A percentile compares a stretch with the other conserved stretches of the same genome.
Evolutionary conservation across 2,329 filamentous ascomycete species (phyloP).

Genomic region (Ustulina deusta): DNA sequence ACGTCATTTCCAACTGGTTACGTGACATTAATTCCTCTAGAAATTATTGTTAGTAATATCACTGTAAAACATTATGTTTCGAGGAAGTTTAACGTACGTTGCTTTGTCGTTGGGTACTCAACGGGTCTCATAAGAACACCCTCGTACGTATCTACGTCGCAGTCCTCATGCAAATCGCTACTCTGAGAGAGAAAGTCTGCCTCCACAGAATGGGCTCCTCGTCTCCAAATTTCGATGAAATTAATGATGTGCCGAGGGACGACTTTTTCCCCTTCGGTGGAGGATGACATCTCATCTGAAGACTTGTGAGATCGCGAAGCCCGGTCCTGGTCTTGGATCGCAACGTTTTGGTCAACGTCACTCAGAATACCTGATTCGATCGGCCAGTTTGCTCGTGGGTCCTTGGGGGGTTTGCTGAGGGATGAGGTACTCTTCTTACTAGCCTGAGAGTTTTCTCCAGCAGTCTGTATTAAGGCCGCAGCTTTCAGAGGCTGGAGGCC

Average conservation of each 20-base stretch:
- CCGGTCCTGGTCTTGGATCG: constrained; percentile 10
- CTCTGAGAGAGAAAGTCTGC: constrained; percentile 50
- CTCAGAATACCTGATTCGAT: constrained; percentile 1
- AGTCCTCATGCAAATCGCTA: constrained; percentile 48
- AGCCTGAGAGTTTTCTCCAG: neutral
- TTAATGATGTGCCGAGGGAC: constrained; percentile 19
- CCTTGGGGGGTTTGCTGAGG: neutral
- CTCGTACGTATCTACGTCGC: constrained; percentile 55
- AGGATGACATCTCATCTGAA: constrained; percentile 6
- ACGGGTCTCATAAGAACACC: constrained; percentile 53
- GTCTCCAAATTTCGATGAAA: constrained; percentile 41
- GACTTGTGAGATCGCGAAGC: constrained; percentile 6
- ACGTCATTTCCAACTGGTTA: constrained; percentile 15
- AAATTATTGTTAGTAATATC: constrained; percentile 20
- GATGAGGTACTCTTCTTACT: neutral
- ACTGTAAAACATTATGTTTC: neutral
- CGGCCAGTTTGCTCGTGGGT: constrained; percentile 17
- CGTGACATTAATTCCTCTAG: constrained; percentile 14
- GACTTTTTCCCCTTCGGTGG: neutral
- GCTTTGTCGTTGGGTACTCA: constrained; percentile 50
- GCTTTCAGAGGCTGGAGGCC: neutral
- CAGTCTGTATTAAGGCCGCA: neutral
- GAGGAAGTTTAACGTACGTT: constrained; percentile 22
- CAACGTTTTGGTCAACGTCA: constrained; percentile 9
- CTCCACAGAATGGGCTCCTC: constrained; percentile 25